A percentile compares a stretch with the other conserved stretches of the same genome.
These are phyloP conservation scores for Cladosporium sphaerospermum DNA, from an alignment of 2,329 filamentous ascomycete species.

Conservation along the genomic window DNA sequence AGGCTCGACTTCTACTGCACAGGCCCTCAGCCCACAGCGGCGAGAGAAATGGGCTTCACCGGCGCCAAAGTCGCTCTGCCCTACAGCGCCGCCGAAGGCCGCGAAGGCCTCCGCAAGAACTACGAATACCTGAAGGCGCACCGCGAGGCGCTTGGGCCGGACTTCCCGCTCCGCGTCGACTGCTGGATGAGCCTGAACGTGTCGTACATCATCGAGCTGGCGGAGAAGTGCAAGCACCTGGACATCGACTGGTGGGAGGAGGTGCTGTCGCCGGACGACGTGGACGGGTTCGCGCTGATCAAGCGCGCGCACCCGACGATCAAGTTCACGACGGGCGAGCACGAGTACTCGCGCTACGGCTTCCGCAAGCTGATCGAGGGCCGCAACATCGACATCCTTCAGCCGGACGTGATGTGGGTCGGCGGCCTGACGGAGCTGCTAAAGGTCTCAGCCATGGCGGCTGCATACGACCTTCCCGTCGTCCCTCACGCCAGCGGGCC, in stretches of 20 bases:
- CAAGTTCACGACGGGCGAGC: slow-evolving; percentile 94
- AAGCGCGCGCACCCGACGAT: slow-evolving; percentile 84
- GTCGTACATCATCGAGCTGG: slow-evolving; percentile 84
- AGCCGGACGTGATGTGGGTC: slow-evolving; percentile 97
- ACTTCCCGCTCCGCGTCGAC: slow-evolving; percentile 91
- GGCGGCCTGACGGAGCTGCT: slow-evolving; percentile 88
- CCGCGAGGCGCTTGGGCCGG: slow-evolving; percentile 74
- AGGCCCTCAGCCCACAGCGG: slow-evolving; percentile 72
- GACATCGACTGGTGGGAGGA: slow-evolving; percentile 98
- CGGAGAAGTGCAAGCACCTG: slow-evolving; percentile 73
- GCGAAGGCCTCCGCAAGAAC: slow-evolving; percentile 77
- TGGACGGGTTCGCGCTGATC: slow-evolving; percentile 81
- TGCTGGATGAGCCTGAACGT: slow-evolving; percentile 97
- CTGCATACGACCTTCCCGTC: slow-evolving; percentile 89
- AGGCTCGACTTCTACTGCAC: slow-evolving; percentile 92
- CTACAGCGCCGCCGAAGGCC: slow-evolving; percentile 82
- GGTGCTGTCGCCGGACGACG: slow-evolving; percentile 84
- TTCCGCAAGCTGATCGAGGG: slow-evolving; percentile 92
- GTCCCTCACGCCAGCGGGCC: slow-evolving; percentile 92
- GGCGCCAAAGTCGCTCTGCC: slow-evolving; percentile 86
- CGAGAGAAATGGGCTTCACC: slow-evolving; percentile 81
- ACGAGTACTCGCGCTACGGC: slow-evolving; percentile 89
- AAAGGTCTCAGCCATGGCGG: slow-evolving; percentile 80
- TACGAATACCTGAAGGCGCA: slow-evolving; percentile 82
- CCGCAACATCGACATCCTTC: slow-evolving; percentile 87